Conservation (phyloP, 2,329 filamentous ascomycete species). For the Claviceps arundinis region DNA sequence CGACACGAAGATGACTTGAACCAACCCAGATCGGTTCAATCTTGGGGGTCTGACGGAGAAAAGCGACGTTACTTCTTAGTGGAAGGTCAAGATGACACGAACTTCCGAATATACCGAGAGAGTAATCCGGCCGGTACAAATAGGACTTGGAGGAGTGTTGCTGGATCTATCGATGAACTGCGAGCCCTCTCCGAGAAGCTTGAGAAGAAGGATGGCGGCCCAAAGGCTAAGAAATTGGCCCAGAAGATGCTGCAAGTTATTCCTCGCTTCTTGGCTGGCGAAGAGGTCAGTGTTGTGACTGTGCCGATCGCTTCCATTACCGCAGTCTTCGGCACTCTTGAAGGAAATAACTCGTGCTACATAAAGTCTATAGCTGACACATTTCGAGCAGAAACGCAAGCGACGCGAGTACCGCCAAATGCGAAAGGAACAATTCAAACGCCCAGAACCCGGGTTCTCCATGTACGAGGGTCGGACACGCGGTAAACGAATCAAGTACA, state of each 20-base stretch:
- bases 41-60: conserved; percentile 81
- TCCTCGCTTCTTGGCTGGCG: conserved; percentile 81
- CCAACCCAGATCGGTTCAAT: conserved; percentile 77
- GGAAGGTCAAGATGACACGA: conserved; percentile 86
- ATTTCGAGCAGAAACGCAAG: conserved; percentile 61
- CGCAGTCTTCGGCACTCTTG: no score
- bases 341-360: background rate
- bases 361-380: conserved; percentile 9
- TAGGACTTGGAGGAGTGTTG: conserved; percentile 83
- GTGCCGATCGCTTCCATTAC: background rate
- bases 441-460: conserved; percentile 80
- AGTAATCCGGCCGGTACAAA: conserved; percentile 69
- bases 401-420: conserved; percentile 81
- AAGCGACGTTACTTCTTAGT: conserved; percentile 89
- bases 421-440: conserved; percentile 75
- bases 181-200: conserved; percentile 64
- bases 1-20: conserved; percentile 70
- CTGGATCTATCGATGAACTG: conserved; percentile 80
- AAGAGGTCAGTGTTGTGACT: conserved; percentile 52
- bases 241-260: conserved; percentile 68
- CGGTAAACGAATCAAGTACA: conserved; percentile 93
- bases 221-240: conserved; percentile 65
- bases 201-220: conserved; percentile 61
- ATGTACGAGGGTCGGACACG: conserved; percentile 92
- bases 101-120: conserved; percentile 88